Base-by-base conservation (phyloP, 2,329 filamentous ascomycete species). In the Nemania diffusa region DNA sequence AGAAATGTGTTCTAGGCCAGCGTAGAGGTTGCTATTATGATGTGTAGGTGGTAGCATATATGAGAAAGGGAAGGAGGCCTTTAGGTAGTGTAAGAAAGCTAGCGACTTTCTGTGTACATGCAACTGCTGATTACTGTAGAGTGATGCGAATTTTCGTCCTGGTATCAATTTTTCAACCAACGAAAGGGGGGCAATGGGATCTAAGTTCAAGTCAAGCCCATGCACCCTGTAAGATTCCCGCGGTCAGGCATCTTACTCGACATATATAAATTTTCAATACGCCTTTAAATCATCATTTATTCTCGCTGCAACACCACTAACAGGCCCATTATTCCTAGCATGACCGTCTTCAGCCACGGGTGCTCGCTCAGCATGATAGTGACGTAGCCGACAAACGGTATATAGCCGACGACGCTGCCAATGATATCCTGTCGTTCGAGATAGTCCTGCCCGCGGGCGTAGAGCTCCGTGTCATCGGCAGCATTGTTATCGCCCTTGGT, bases 401-500 rank as follows among this genome's bases (percentile, higher is more conserved):
- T 90, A 79, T 97, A 99, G 42, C 88, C 96, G 11, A 96, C 84
- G 6, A 98, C 96, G 73, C 92, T 97, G 52, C 96, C 96, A 64
- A 99, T 93, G 63, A 99, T 94, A 77, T 98, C 95, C 77, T 91
- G 87, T 66, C 96, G 88, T 78, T 92, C 90, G 52, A 99, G 85
- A 78, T 93, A 97, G 77, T 93, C 92, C 81, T 99, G 95, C 20
- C 92, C 93, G 44, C 85, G 84, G 2, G 96, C 94, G 79, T 97
- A 97, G 8, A 84, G 86, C 78, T 97, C 94, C 17, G 93, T 97
- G 79, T 99, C 96, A 79, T 98, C 95, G 48, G 93, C 92, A 7
- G 89, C 81, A 79, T 99, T 99, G 85, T 98, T 99, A 82, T 99
- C 96, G 72, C 96, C 96, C 82, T 99, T 99, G 37, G 96, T 99